Evolutionary conservation across 768 basidiomycete species (phyloP).

Genomic region (Psilocybe tampanensis): DNA sequence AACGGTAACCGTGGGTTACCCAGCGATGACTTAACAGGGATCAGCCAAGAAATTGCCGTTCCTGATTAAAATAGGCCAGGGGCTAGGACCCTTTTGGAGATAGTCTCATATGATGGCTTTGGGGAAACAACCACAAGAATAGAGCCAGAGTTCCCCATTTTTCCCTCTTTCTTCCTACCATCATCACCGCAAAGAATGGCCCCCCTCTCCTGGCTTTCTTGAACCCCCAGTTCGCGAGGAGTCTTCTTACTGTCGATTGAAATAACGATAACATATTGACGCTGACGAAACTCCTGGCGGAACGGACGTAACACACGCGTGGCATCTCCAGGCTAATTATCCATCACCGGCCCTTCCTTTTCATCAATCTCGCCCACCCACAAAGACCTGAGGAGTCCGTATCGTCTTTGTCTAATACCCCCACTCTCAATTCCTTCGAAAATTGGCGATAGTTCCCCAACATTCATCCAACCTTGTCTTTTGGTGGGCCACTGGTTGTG

Average conservation of each 20-base stretch:
- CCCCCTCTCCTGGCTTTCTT: not conserved
- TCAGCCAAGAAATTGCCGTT: not conserved
- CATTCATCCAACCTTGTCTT: too few relatives aligned
- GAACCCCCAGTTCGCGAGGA: not conserved
- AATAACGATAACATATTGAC: not conserved
- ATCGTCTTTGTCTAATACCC: not conserved
- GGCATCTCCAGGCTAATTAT: conserved; percentile 1
- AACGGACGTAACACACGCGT: conserved; percentile 8
- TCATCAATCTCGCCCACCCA: not conserved
- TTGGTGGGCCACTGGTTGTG: too few relatives aligned
- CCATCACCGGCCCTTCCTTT: conserved; percentile 1
- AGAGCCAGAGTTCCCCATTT: not conserved
- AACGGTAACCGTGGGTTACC: too few relatives aligned
- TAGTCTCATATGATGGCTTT: not conserved
- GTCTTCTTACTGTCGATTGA: too few relatives aligned
- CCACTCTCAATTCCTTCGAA: too few relatives aligned
- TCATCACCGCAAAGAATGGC: not conserved
- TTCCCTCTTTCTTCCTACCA: not conserved
- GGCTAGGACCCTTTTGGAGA: not conserved
- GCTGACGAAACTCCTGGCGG: conserved; percentile 9
- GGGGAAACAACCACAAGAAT: not conserved
- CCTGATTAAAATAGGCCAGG: not conserved
- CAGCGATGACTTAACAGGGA: not conserved
- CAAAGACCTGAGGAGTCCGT: not conserved
- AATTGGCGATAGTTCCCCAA: conserved; percentile 14